phyloP scores from a whole-genome alignment of 2,329 filamentous ascomycete genomes.

The Magnaporthiopsis incrustans region DNA sequence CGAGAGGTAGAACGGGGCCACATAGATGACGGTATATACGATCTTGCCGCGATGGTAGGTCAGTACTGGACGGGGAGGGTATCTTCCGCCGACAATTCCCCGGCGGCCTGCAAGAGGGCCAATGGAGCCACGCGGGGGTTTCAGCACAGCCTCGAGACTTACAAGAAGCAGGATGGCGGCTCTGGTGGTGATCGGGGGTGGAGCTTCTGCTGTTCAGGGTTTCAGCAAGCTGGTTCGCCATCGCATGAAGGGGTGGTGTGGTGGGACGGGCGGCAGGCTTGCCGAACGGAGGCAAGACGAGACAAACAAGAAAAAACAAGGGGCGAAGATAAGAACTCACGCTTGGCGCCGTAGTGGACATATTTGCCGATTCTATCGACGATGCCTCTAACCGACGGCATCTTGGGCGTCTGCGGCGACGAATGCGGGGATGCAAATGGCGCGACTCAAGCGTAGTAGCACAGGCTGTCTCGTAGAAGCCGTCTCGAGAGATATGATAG shows the following conservation, averaged over 20 bases:
- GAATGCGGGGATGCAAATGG: background rate
- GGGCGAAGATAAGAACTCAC: conserved; percentile 9
- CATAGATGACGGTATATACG: conserved; percentile 80
- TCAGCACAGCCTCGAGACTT: conserved; percentile 13
- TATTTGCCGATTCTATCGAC: conserved; percentile 18
- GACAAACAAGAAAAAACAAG: background rate
- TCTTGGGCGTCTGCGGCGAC: conserved; percentile 5
- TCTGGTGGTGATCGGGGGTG: conserved; percentile 31
- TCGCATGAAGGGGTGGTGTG: conserved; percentile 1
- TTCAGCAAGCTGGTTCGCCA: conserved; percentile 5
- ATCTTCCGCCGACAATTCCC: conserved; percentile 1
- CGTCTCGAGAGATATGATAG: background rate
- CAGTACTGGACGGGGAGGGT: background rate
- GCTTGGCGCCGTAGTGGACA: conserved; percentile 13
- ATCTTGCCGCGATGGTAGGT: conserved; percentile 39
- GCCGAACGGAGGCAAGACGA: background rate
- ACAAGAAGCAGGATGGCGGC: conserved; percentile 29
- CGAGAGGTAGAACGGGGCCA: conserved; percentile 84
- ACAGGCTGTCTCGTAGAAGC: background rate
- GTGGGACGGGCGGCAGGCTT: background rate
- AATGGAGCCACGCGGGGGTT: background rate
- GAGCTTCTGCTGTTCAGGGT: conserved; percentile 18
- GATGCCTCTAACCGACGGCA: conserved; percentile 16
- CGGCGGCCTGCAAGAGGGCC: background rate
- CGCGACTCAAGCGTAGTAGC: background rate